Evolutionary conservation across 2,329 filamentous ascomycete species (phyloP).

Genomic region (Pyrenophora tritici-repentis): DNA sequence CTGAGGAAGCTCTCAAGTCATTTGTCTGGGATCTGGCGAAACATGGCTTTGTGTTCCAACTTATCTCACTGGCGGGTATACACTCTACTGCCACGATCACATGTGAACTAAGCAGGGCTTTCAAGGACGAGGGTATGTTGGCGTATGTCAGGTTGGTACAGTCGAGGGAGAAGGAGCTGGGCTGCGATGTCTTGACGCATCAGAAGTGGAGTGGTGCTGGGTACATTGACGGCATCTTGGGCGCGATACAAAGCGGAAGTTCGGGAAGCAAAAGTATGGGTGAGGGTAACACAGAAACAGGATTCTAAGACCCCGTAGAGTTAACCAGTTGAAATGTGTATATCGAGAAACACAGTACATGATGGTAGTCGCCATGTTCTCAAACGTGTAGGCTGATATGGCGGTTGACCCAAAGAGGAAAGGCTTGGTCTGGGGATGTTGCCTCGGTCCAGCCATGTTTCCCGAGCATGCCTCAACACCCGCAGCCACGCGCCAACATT

Average conservation of each 20-base stretch:
- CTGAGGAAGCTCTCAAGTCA: conserved; percentile 76
- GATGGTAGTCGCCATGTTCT: neutral
- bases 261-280: conserved; percentile 92
- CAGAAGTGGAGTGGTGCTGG: conserved; percentile 81
- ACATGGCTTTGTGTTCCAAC: conserved; percentile 74
- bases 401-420: conserved; percentile 6
- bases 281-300: conserved; percentile 83
- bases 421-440: conserved; percentile 13
- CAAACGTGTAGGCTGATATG: neutral
- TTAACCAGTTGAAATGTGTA: no score
- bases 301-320: conserved; percentile 8
- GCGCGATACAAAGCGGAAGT: conserved; percentile 88
- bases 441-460: conserved; percentile 30
- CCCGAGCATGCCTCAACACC: conserved; percentile 18
- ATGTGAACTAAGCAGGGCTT: conserved; percentile 76
- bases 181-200: conserved; percentile 90
- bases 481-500: conserved; percentile 5
- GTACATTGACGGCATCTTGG: conserved; percentile 87
- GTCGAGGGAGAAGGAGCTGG: conserved; percentile 83
- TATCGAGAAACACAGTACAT: neutral
- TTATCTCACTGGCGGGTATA: conserved; percentile 68
- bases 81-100: conserved; percentile 68
- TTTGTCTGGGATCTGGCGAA: conserved; percentile 97
- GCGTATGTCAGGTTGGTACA: conserved; percentile 97
- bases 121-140: conserved; percentile 92